Base-by-base conservation (phyloP, 257 asterid genomes). In the Misopates orontium region DNA sequence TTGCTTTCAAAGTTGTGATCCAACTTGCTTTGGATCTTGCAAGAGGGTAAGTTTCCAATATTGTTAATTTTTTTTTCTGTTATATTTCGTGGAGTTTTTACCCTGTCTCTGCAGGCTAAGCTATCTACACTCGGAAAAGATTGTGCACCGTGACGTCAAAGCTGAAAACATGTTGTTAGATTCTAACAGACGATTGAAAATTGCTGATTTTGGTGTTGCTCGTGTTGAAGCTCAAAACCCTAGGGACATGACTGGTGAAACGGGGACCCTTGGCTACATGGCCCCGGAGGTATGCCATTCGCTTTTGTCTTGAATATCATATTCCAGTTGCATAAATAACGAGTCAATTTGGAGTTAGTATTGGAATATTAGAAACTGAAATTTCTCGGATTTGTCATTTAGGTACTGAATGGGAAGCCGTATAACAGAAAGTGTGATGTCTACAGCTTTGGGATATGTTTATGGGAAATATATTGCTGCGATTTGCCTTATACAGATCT, bases 141-240 rank as follows among this genome's bases (percentile, higher is more conserved):
- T 92, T 20, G 98, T 92, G 22, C 98, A 92, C 55, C 95, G 98
- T 31, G 98, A 92, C 67, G 98, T 92, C 23, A 92, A 92, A 74
- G 98, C 98, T 22, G 98, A 92, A 75, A 92, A 92, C 68, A 92
- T 92, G 98, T 63, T 92, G 73, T 74, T 92, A 20, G 97, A 89
- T 69, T 16, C 82, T 31, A 54, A 73, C 16, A 78, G 89, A 64
- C 82, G 52, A 7, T 64, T 92, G 64, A 92, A 92, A 76, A 92
- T 92, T 23, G 98, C 98, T 2, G 98, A 91, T 80, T 91, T 91
- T 74, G 98, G 98, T 0, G 98, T 91, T 6, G 98, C 96, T 62
- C 96, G 98, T 56, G 97, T 92, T 52, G 98, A 92, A 71, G 98
- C 98, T 18, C 96, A 85, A 67, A 92, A 92, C 63, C 98, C 98